Evolutionary conservation across 441 rosid species (phyloP).

Genomic region (Brassica hybrid): DNA sequence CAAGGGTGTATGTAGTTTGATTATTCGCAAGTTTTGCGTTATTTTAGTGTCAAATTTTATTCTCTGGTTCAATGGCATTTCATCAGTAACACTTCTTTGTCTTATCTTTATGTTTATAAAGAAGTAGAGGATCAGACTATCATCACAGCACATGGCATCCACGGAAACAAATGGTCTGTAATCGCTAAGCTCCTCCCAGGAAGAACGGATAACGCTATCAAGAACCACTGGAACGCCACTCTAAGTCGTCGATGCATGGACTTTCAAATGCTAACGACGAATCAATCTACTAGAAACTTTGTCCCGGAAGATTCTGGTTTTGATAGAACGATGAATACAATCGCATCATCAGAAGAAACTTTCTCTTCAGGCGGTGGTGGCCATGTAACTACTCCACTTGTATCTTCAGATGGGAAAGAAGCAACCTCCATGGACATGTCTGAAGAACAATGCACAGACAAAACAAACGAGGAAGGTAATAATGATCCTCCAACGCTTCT

Average conservation of each 20-base stretch:
- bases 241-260: conserved; percentile 57
- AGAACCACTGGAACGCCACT: conserved; percentile 80
- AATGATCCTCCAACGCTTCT: conserved; percentile 59
- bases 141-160: conserved; percentile 58
- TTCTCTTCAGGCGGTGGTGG: conserved; percentile 71
- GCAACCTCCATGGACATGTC: conserved; percentile 51
- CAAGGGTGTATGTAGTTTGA: not conserved
- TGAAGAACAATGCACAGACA: conserved; percentile 52
- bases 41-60: not conserved
- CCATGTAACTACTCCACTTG: conserved; percentile 56
- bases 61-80: conserved; percentile 17
- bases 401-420: conserved; percentile 64
- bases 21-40: conserved; percentile 1
- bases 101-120: conserved; percentile 32
- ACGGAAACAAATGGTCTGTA: conserved; percentile 80
- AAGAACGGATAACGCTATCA: conserved; percentile 75
- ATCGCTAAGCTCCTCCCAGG: conserved; percentile 71
- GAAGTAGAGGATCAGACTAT: conserved; percentile 81
- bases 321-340: conserved; percentile 48
- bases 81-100: conserved; percentile 15
- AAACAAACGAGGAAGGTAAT: conserved; percentile 37
- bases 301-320: conserved; percentile 49
- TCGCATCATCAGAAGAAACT: conserved; percentile 77
- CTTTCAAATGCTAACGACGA: conserved; percentile 37
- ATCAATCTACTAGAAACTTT: no score